phyloP scores from a whole-genome alignment of 768 basidiomycete species.

The Peribolospora baueri region DNA sequence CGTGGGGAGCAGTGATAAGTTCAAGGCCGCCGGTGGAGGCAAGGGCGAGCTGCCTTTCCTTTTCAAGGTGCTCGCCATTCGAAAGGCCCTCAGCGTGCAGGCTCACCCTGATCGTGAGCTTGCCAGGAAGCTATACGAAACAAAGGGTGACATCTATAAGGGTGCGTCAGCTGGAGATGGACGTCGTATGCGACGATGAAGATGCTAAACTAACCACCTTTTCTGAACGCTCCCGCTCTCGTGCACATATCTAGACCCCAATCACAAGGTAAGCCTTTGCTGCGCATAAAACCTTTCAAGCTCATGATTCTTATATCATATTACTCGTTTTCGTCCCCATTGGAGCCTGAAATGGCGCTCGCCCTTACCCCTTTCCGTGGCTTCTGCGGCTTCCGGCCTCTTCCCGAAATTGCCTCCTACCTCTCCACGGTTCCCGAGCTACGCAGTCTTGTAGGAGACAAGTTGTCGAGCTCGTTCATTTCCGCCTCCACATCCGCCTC shows the following conservation, averaged over 20 bases:
- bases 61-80: conserved; percentile 74
- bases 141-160: conserved; percentile 67
- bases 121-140: conserved; percentile 40
- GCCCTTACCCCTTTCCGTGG: conserved; percentile 75
- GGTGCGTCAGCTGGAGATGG: conserved; percentile 27
- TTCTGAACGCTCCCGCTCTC: not conserved
- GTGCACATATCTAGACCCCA: conserved; percentile 34
- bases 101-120: conserved; percentile 71
- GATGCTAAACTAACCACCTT: not conserved
- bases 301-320: not conserved
- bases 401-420: conserved; percentile 40
- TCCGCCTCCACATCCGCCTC: conserved; percentile 30
- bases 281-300: not conserved
- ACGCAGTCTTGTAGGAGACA: conserved; percentile 30
- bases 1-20: conserved; percentile 19
- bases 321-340: not conserved
- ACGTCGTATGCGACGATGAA: not conserved
- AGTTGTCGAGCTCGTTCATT: conserved; percentile 27
- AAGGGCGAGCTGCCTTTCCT: conserved; percentile 60
- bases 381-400: conserved; percentile 78
- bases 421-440: conserved; percentile 54
- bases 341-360: conserved; percentile 80
- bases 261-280: conserved; percentile 41
- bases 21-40: conserved; percentile 34
- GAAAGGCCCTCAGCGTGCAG: conserved; percentile 74